Evolutionary conservation across 1,139 yeast genomes (phyloP), one percentile per base, ranked within the genome.

Genomic region (Suhomyces bolitotheri): DNA sequence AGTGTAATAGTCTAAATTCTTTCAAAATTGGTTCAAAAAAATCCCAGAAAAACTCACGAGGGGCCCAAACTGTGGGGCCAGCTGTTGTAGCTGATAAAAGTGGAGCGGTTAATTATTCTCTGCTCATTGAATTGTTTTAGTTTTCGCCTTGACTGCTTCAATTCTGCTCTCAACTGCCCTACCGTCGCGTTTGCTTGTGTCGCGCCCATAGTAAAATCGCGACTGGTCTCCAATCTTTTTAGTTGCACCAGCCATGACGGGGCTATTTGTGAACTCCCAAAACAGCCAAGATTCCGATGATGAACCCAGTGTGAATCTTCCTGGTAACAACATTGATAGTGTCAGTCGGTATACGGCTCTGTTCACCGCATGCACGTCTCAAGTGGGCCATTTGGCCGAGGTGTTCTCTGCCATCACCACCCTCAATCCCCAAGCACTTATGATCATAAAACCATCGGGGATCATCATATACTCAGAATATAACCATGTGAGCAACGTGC

Each of bases 311-410:
- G 28, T 30, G 22, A 25, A 27, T 12, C 16, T 29, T 22, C 34
- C 33, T 10, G 26, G 22, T 8, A 13, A 12, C 15, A 10, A 19
- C 4, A 14, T 10, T 19, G 31, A 7, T 22, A 19, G 8, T 12
- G 19, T 11, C 25, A 26, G 27, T 28, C 10, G 27, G 13, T 31
- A 25, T 22, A 11, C 23, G n/a, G 23, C 40, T 3, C 31, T 55
- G 7, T 66, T 66, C 46, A 49, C 59, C 10, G 75, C 71, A 0
- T 57, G 72, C 11, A 69, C 76, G 1, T 50, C 53, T 8, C 71
- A 67, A 30, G 62, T 71, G 16, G 35, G 54, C 15, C 76, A 70
- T 43, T 49, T 71, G 10, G 60, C 73, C 0, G 73, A 68, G 12
- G 60, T 67, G 9, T 54, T 71, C 20, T 51, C 58, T 12, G 57